phyloP scores from a whole-genome alignment of 2,329 filamentous ascomycete species.

The Microdochium bolleyi region DNA sequence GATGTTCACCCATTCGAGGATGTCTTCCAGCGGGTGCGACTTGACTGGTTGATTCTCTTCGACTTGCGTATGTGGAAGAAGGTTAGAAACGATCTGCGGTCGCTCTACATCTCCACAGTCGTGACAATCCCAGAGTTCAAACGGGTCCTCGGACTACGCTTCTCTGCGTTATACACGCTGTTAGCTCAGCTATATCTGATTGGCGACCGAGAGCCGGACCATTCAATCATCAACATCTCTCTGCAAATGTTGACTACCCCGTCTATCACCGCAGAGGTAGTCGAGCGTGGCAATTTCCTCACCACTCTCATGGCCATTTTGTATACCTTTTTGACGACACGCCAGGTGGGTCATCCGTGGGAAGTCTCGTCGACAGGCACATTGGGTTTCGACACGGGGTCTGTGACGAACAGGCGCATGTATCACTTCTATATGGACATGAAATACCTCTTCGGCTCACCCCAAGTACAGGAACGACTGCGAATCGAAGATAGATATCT shows the following conservation, averaged over 20 bases:
- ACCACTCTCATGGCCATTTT: constrained; percentile 93
- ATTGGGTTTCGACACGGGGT: constrained; percentile 86
- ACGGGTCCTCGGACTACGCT: constrained; percentile 82
- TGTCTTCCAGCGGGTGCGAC: constrained; percentile 76
- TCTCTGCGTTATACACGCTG: constrained; percentile 89
- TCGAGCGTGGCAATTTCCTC: constrained; percentile 90
- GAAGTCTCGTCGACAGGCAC: constrained; percentile 81
- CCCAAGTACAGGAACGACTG: constrained; percentile 79
- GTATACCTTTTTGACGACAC: constrained; percentile 92
- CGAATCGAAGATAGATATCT: constrained; percentile 80
- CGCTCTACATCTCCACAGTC: constrained; percentile 93
- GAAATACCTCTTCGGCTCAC: constrained; percentile 81
- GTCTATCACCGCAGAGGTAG: constrained; percentile 91
- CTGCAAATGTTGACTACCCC: constrained; percentile 95
- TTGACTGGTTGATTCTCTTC: constrained; percentile 93
- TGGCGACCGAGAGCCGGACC: constrained; percentile 90
- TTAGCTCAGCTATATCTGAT: constrained; percentile 92
- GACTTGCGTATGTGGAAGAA: constrained; percentile 97
- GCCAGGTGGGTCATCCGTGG: constrained; percentile 90
- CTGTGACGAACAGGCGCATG: constrained; percentile 89
- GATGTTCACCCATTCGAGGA: constrained; percentile 71
- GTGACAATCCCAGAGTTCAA: constrained; percentile 96
- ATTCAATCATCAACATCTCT: constrained; percentile 97
- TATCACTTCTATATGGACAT: constrained; percentile 97
- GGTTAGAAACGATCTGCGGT: constrained; percentile 78